Evolutionary conservation across 441 rosid species (phyloP), one percentile per base, ranked within the genome.

Genomic region (Corymbia calophylla): DNA sequence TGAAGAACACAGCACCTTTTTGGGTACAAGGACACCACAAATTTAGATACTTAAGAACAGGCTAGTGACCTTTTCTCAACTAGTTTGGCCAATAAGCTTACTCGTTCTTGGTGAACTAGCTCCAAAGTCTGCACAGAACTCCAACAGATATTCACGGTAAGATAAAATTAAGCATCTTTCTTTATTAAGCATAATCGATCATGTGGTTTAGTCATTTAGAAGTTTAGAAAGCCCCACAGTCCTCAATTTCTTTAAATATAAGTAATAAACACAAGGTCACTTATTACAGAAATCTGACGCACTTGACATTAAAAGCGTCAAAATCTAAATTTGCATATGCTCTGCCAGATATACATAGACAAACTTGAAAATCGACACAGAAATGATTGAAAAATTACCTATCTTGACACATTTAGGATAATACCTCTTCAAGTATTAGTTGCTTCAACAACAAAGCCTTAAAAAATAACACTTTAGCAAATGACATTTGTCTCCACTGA

Each of bases 21-120:
- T 66, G 70, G 35, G 48, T 49, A 11, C 32, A 53, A 25, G 47
- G 47, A 58, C 89, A 55, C 32, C 87, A 84, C 54, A 27, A 60
- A 58, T 91, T 91, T 68, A 19, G 92, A 47, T 31, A 39, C 82
- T 68, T 90, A 66, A 66, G 86, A 60, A 90, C 82, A 77, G 87
- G 58, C n/a, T 8, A 87, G 53, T 90, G 87, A 96, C 99, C 99
- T 92, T 90, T 93, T 95, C 77, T 89, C 93, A 32, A 51, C 48
- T 85, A 95, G 88, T 91, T 94, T 95, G 70, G 94, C 91, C 88
- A 94, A 92, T 82, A 91, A 81, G 90, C 93, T 94, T 89, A 88
- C 90, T 87, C 93, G 44, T 39, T 39, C 95, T 90, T 94, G 96
- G 88, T 92, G 93, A 89, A 97, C 92, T 88, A 95, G 97, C 93